phyloP scores from a whole-genome alignment of 192 early-diverging fungal species.

The Podila clonocystis region DNA sequence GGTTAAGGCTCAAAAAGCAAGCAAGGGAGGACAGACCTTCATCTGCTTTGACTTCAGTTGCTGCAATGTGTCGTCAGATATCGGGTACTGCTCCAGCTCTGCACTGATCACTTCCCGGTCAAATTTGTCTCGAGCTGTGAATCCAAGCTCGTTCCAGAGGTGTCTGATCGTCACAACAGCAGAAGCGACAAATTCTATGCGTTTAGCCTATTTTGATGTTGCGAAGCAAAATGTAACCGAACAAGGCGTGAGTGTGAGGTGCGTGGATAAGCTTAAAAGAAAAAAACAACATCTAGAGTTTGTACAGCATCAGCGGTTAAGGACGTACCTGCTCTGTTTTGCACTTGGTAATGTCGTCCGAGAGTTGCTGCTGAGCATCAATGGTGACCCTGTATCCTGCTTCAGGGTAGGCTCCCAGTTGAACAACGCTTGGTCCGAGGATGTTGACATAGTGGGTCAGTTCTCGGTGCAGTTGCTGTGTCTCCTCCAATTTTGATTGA shows the following conservation, averaged over 20 bases:
- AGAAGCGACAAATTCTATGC: conserved; percentile 13
- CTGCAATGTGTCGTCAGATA: conserved; percentile 30
- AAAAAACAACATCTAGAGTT: not conserved
- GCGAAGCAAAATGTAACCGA: not conserved
- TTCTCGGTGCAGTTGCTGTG: conserved; percentile 10
- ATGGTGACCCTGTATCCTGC: conserved; percentile 25
- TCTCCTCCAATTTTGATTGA: conserved; percentile 28
- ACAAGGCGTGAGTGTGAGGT: not conserved
- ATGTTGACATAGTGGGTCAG: conserved; percentile 11
- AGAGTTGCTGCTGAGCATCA: conserved; percentile 29
- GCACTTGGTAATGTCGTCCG: conserved; percentile 32
- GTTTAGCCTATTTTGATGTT: conserved; percentile 14
- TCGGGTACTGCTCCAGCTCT: not conserved
- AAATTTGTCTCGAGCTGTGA: conserved; percentile 23
- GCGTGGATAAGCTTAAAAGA: not conserved
- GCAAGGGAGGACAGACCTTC: not conserved
- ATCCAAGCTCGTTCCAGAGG: conserved; percentile 38
- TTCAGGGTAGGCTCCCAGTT: conserved; percentile 33
- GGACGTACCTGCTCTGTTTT: conserved; percentile 30
- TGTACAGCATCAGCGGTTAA: no score
- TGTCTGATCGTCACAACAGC: conserved; percentile 21
- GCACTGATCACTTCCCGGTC: conserved; percentile 25
- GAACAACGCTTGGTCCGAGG: conserved; percentile 35
- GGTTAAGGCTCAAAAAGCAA: not conserved
- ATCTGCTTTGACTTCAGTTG: conserved; percentile 25